Evolutionary conservation across 1,139 yeast genomes (phyloP), one percentile per base, ranked within the genome.

Genomic region (Geotrichum restrictum): DNA sequence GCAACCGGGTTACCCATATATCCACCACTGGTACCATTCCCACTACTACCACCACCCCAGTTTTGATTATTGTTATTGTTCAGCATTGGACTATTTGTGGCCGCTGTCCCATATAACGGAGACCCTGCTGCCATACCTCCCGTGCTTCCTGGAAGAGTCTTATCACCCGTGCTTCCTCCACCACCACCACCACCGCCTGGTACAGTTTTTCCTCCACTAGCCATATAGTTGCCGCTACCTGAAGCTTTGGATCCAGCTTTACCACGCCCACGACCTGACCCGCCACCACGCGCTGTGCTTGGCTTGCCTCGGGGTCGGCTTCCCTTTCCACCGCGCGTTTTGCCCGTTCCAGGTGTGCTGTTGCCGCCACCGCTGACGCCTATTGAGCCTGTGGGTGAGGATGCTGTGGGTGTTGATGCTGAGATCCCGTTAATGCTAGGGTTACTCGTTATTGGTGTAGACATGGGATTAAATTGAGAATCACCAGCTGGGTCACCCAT

Each of bases 361-460:
- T 7, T 11, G 29, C 37, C 37, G n/a, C n/a, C n/a, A 40, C 18
- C n/a, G 5, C 36, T 11, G 39, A 48, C n/a, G n/a, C n/a, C n/a
- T n/a, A n/a, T n/a, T 22, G 46, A 56, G 11, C 7, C 5, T 24
- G 29, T 24, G 54, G 58, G 44, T 53, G 59, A 3, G 50, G 57
- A 37, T 52, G 58, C 21, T 24, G 57, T 40, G 54, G 63, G 11
- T 48, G 55, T 29, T 50, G 60, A 18, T 51, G 55, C 38, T 24
- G 29, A 5, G 29, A 24, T 5, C 5, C 29, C 29, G 8, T 24
- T 24, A 5, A 24, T 53, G 55, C 49, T 53, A 57, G 48, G 56
- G 61, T n/a, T 50, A 54, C 32, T 58, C 59, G 21, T 52, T 45
- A 21, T n/a, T 37, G 39, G 38, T 5, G 33, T 24, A 5, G 7